Evolutionary conservation across 169 alveolate species (phyloP), one percentile per base, ranked within the genome.

Genomic region (Cytauxzoon felis): DNA sequence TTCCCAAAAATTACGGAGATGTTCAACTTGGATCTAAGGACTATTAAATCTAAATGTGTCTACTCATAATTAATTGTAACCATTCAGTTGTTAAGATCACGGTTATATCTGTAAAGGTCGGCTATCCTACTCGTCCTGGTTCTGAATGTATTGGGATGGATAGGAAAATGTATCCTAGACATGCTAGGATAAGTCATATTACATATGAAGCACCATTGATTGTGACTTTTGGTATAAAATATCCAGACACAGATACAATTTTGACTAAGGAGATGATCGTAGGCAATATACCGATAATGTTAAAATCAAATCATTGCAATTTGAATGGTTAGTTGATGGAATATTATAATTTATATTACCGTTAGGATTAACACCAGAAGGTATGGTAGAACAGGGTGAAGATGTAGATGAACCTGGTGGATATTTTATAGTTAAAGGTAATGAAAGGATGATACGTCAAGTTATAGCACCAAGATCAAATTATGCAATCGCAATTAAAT

Each of bases 371-470:
- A 83, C 90, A 41, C 90, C 94, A 21, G 86, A 90, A 33, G 98
- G 95, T 78, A 78, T 96, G 87, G 92, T 92, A 27, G 72, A 92
- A 51, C 90, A 89, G 64, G 96, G 98, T 40, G 99, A 98, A 78
- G 99, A 98, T 76, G 87, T 90, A 54, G 94, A 95, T 73, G 98
- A 97, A 78, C 93, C 94, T 42, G 99, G 99, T 23, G 99, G 99
- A 8, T 96, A 95, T 80, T 98, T 98, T 76, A 95, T 98, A 43
- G 87, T 97, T 51, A 97, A 96, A 69, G 99, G 99, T 30, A 90
- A 93, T 78, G 99, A 97, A 82, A 92, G 94, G 75, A 88, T 96
- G 36, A 87, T 97, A 5, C 92, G 99, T 78, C 95, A 93, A 92
- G 96, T 98, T 18, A 95, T 97, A 30, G 91, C 93, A 52, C 52